Evolutionary conservation across 1,284 basidiomycete species (phyloP), one percentile per base, ranked within the genome.

Genomic region (Sutorius eximius): DNA sequence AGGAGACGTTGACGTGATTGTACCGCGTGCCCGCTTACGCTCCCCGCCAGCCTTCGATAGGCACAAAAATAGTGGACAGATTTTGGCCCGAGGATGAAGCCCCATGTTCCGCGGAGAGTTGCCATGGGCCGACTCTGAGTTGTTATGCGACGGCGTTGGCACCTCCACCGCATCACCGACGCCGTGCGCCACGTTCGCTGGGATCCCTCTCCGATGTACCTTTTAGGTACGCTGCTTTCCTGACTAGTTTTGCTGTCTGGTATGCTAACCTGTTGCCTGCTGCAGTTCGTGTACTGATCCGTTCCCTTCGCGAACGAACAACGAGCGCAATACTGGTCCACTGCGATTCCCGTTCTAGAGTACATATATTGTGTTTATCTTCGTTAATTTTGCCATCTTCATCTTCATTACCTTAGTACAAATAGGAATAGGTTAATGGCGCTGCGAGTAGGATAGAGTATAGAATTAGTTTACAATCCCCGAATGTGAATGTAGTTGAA

Each of bases 51-150:
- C 67, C 70, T 13, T 49, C 53, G 16, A 61, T 72, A 52, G 67
- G 67, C 27, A 51, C 61, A 3, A 69, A 68, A 60, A 69, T 69
- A 1, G 29, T 68, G 24, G 70, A 71, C 30, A 57, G 56, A 0
- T 69, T 69, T 57, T 72, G 67, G 69, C 67, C 67, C 50, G 67
- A 71, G 57, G 69, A 68, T 15, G 68, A 68, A 41, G 47, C 42
- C 8, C 41, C 40, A 6, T 53, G 34, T 41, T 50, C 57, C 55
- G 61, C 66, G 63, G 67, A 59, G 56, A 61, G 51, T 53, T 55
- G 46, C 48, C 45, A 9, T 13, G 32, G 20, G 16, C 45, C 56
- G 5, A 55, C 32, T 20, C 36, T 48, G 34, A 52, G 47, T 27
- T 37, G 24, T 22, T 69, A 59, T 49, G 55, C 65, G 10, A 40